Conservation (phyloP, 2,329 filamentous ascomycete species). For the Colletotrichum euphorbiae region DNA sequence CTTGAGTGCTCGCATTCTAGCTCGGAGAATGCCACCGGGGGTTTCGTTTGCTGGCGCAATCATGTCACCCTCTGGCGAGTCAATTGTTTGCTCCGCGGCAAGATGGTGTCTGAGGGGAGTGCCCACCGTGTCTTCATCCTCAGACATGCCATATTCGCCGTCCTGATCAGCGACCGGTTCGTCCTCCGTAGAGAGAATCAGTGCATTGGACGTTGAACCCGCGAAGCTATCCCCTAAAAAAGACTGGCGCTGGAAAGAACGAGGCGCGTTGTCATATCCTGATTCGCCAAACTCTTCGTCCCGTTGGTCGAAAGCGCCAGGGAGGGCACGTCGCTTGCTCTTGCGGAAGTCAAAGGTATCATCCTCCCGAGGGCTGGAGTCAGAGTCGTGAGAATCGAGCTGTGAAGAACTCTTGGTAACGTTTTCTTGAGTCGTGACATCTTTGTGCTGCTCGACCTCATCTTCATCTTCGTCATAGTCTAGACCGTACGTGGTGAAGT, state of each 20-base stretch:
- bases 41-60: conserved; percentile 60
- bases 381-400: conserved; percentile 48
- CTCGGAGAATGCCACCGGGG: conserved; percentile 72
- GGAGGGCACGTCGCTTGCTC: conserved; percentile 64
- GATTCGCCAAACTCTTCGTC: conserved; percentile 58
- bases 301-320: conserved; percentile 82
- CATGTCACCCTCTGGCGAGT: conserved; percentile 64
- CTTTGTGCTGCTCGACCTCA: conserved; percentile 54
- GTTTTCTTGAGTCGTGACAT: background rate
- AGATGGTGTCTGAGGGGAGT: conserved; percentile 79
- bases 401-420: conserved; percentile 7
- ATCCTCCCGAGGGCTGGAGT: conserved; percentile 55
- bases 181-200: conserved; percentile 71
- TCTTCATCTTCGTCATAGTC: conserved; percentile 81
- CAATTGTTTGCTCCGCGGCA: conserved; percentile 75
- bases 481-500: conserved; percentile 95
- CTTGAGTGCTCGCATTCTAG: conserved; percentile 73
- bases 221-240: conserved; percentile 95
- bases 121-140: conserved; percentile 81
- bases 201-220: conserved; percentile 76
- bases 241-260: conserved; percentile 68
- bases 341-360: conserved; percentile 69
- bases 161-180: conserved; percentile 68
- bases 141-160: conserved; percentile 80
- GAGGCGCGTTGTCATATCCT: conserved; percentile 56